Conservation (phyloP, 768 basidiomycete genomes). For the Tephrocybe rancida region DNA sequence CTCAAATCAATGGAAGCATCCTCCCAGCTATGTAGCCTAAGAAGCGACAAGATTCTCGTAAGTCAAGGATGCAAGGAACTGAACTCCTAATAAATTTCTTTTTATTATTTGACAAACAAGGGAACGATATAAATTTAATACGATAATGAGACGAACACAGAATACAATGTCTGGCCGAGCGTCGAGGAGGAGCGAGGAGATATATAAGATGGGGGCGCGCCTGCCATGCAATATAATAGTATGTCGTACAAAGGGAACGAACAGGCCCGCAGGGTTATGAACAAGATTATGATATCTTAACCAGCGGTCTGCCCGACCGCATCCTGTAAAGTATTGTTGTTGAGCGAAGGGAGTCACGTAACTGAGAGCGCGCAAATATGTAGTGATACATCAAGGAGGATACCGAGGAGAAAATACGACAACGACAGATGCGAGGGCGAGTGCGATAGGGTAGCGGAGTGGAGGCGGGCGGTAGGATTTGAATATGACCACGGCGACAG, state of each 20-base stretch:
- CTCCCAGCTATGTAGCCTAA: no score
- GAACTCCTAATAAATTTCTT: no score
- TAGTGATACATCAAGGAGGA: slow-evolving; percentile 16
- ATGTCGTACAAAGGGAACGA: no score
- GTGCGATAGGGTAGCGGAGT: background rate
- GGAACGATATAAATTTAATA: slow-evolving; percentile 8
- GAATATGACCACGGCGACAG: background rate
- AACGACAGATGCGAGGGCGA: background rate
- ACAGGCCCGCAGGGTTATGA: no score
- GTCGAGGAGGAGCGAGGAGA: background rate
- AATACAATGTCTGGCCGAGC: slow-evolving; percentile 1
- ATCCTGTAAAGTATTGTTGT: slow-evolving; percentile 2
- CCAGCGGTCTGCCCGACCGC: no score
- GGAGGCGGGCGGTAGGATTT: background rate
- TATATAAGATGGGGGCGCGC: background rate
- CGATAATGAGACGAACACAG: slow-evolving; percentile 10
- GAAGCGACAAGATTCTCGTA: no score
- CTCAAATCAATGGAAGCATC: no score
- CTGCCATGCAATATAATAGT: no score
- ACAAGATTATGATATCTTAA: no score
- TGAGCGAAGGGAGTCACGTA: background rate
- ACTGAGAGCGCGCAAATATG: slow-evolving; percentile 6
- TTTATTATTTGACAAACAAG: slow-evolving; percentile 3
- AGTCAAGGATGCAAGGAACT: no score
- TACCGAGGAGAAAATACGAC: slow-evolving; percentile 1